Percentiles rank a stretch among this genome's conserved stretches.
These are phyloP conservation scores for Adenanthera pavonina DNA, from an alignment of 306 rosid genomes.

Conservation along the genomic window DNA sequence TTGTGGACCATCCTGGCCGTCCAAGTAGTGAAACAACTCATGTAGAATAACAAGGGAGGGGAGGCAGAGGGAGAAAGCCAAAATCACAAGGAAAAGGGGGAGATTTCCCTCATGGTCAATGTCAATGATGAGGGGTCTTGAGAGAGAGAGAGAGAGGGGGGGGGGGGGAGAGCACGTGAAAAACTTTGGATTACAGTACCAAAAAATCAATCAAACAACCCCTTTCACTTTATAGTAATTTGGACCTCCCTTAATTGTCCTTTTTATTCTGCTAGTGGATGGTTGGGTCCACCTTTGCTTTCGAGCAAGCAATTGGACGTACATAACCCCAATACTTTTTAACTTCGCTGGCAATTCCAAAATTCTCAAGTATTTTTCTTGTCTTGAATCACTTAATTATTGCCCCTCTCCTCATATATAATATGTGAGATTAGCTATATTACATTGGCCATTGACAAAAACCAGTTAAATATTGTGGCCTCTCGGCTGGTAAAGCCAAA, in stretches of 20 bases:
- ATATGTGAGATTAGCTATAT: neutral
- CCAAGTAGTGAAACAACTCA: too few species aligned
- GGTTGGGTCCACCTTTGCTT: conserved; percentile 14
- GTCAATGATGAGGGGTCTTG: conserved; percentile 18
- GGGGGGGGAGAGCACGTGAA: conserved; percentile 40
- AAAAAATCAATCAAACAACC: neutral
- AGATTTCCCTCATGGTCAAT: neutral
- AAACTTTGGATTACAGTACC: neutral
- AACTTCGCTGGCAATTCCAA: neutral
- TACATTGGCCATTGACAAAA: neutral
- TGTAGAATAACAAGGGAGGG: too few species aligned
- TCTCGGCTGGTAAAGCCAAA: neutral
- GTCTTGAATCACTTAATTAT: neutral
- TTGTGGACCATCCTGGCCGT: too few species aligned
- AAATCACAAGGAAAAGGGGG: neutral
- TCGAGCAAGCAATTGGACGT: too few species aligned
- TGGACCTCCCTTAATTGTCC: conserved; percentile 4
- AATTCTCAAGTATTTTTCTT: neutral
- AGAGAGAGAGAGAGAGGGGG: neutral
- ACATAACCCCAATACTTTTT: neutral
- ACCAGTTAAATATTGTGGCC: neutral
- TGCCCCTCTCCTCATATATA: too few species aligned
- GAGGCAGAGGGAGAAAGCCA: neutral
- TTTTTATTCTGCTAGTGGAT: neutral
- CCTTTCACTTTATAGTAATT: conserved; percentile 8